A percentile compares a stretch with the other conserved stretches of the same genome.
Evolutionary conservation across 129 eudicot genomes (phyloP).

Genomic region (Calendula officinalis): DNA sequence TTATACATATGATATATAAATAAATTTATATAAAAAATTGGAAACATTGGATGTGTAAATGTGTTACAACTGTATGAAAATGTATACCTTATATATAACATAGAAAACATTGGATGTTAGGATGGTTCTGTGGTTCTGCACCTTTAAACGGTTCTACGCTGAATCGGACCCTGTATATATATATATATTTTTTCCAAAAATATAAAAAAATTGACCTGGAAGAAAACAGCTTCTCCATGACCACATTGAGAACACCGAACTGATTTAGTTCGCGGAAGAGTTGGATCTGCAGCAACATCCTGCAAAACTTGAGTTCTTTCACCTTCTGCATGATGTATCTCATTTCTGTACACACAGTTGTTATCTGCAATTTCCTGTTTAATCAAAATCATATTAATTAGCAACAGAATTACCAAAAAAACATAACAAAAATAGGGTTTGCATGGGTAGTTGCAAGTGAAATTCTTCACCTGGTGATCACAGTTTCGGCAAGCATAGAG

Average conservation of each 20-base stretch:
- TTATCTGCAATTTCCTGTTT: slow-evolving; percentile 88
- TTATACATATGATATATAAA: too few relatives aligned
- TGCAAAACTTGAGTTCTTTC: slow-evolving; percentile 93
- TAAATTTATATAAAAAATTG: too few relatives aligned
- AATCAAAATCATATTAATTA: slow-evolving; percentile 1
- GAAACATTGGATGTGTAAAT: too few relatives aligned
- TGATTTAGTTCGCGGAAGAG: slow-evolving; percentile 90
- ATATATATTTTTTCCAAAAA: not conserved
- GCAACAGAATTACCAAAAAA: not conserved
- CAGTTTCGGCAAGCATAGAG: slow-evolving; percentile 93
- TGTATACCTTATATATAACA: too few relatives aligned
- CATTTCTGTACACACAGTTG: slow-evolving; percentile 96
- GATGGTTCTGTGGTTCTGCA: too few relatives aligned
- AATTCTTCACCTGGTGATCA: slow-evolving; percentile 77
- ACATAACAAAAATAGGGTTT: slow-evolving; percentile 1
- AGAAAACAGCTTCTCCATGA: slow-evolving; percentile 95
- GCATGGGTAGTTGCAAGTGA: not conserved
- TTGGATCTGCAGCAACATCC: slow-evolving; percentile 99
- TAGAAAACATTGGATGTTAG: too few relatives aligned
- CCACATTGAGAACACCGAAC: slow-evolving; percentile 85
- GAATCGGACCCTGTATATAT: too few relatives aligned
- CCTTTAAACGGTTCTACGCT: too few relatives aligned
- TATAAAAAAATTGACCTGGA: slow-evolving; percentile 54
- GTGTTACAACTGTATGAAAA: too few relatives aligned
- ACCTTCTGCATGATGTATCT: slow-evolving; percentile 77